Conservation (phyloP, 2,329 filamentous ascomycete species). For the Aspergillus carbonarius region DNA sequence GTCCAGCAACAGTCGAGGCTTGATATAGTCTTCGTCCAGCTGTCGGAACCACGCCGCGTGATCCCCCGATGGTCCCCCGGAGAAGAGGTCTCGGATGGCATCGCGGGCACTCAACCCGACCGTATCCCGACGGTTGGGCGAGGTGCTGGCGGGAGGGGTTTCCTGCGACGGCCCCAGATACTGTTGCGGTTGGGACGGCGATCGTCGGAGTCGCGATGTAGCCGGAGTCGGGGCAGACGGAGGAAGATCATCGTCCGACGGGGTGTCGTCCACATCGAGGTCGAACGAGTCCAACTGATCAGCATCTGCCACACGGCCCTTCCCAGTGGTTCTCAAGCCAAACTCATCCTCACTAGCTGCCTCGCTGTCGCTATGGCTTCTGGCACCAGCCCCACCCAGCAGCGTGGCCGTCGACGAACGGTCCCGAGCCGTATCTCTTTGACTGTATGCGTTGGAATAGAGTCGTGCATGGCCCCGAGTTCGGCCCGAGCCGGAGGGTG, state of each 20-base stretch:
- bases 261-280: constrained; percentile 39
- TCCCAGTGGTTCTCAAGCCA: constrained; percentile 38
- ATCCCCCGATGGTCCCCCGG: constrained; percentile 70
- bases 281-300: constrained; percentile 38
- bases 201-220: constrained; percentile 35
- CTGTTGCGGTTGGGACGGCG: constrained; percentile 36
- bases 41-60: constrained; percentile 87
- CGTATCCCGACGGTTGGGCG: constrained; percentile 30
- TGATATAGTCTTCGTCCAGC: constrained; percentile 94
- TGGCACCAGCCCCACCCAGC: constrained; percentile 38
- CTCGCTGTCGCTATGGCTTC: constrained; percentile 46
- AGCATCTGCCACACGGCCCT: constrained; percentile 36
- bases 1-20: constrained; percentile 84
- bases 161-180: constrained; percentile 22
- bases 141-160: constrained; percentile 24
- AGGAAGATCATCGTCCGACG: constrained; percentile 59
- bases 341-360: constrained; percentile 52
- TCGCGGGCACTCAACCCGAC: constrained; percentile 66
- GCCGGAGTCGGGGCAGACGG: constrained; percentile 47
- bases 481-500: constrained; percentile 30
- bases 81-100: constrained; percentile 77
- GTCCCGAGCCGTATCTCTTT: constrained; percentile 43
- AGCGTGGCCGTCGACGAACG: constrained; percentile 52
- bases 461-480: constrained; percentile 49
- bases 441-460: constrained; percentile 50